Percentiles rank a stretch among this genome's conserved stretches.
phyloP scores from a whole-genome alignment of 108 stramenopile genomes.

The Seminavis robusta region DNA sequence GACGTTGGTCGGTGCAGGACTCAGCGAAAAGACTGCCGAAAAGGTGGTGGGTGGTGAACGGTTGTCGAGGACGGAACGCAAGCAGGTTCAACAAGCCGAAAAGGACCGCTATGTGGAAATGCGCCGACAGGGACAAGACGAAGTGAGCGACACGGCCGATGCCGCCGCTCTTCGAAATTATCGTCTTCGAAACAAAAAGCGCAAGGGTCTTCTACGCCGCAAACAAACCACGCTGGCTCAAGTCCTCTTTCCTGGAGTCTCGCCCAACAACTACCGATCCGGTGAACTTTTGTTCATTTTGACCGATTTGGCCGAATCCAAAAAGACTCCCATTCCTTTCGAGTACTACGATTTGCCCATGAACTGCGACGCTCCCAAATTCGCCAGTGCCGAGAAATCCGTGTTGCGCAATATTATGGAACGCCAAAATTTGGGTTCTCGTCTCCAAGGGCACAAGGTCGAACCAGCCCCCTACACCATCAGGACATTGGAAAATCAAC shows the following conservation, averaged over 20 bases:
- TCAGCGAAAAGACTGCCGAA: constrained; percentile 24
- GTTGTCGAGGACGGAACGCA: constrained; percentile 26
- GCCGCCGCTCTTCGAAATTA: constrained; percentile 37
- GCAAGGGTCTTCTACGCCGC: constrained; percentile 59
- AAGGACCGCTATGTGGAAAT: constrained; percentile 26
- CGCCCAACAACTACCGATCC: constrained; percentile 55
- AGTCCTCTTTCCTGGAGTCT: constrained; percentile 76
- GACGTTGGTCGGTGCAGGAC: not conserved
- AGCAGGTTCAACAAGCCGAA: constrained; percentile 17
- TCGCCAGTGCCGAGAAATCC: constrained; percentile 41
- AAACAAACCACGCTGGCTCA: constrained; percentile 52
- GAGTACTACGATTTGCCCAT: constrained; percentile 94
- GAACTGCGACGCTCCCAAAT: no score
- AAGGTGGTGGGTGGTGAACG: constrained; percentile 34
- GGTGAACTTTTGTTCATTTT: constrained; percentile 59
- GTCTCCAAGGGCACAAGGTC: constrained; percentile 66
- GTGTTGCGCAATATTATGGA: constrained; percentile 14
- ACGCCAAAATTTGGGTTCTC: constrained; percentile 74
- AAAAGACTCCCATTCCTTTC: constrained; percentile 90
- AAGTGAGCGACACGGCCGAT: constrained; percentile 42
- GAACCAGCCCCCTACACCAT: constrained; percentile 64
- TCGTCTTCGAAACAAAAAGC: constrained; percentile 68
- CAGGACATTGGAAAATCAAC: constrained; percentile 34
- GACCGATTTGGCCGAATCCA: constrained; percentile 68
- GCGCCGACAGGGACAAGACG: constrained; percentile 30